Conservation (phyloP, 2,329 filamentous ascomycete genomes). For the Scedosporium minutisporum region DNA sequence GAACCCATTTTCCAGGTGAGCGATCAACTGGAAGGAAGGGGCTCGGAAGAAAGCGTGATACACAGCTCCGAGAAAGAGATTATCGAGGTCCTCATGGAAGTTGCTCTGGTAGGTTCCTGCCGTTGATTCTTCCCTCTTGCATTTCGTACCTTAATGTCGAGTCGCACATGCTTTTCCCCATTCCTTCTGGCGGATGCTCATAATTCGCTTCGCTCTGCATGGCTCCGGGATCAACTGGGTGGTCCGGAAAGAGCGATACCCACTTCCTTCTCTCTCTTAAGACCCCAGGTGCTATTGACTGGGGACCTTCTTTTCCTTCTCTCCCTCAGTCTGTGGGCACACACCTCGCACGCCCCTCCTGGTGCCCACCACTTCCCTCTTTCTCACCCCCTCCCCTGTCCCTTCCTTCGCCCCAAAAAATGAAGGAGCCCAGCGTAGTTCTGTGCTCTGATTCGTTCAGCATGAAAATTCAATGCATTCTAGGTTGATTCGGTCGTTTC, state of each 20-base stretch:
- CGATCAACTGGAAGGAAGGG: constrained; percentile 2
- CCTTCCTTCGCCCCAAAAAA: neutral
- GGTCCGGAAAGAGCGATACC: constrained; percentile 1
- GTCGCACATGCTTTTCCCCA: neutral
- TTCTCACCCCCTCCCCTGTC: neutral
- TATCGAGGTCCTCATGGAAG: neutral
- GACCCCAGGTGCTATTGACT: constrained; percentile 4
- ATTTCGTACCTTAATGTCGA: neutral
- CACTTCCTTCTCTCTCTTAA: constrained; percentile 2
- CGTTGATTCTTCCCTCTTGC: neutral
- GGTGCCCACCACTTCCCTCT: neutral
- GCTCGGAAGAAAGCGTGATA: constrained; percentile 5
- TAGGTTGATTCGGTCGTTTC: too few relatives aligned
- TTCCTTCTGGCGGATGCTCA: neutral
- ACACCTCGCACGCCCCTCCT: neutral
- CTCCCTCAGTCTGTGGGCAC: neutral
- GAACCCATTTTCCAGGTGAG: neutral
- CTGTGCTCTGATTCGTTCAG: too few relatives aligned
- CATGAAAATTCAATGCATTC: too few relatives aligned
- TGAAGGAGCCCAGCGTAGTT: too few relatives aligned
- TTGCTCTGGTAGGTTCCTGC: neutral
- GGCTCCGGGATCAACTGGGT: neutral
- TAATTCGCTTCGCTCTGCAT: neutral
- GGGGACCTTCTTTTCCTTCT: neutral
- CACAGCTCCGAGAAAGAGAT: neutral